Base-by-base conservation (phyloP, 2,329 filamentous ascomycete species). In the Fusarium subglutinans region DNA sequence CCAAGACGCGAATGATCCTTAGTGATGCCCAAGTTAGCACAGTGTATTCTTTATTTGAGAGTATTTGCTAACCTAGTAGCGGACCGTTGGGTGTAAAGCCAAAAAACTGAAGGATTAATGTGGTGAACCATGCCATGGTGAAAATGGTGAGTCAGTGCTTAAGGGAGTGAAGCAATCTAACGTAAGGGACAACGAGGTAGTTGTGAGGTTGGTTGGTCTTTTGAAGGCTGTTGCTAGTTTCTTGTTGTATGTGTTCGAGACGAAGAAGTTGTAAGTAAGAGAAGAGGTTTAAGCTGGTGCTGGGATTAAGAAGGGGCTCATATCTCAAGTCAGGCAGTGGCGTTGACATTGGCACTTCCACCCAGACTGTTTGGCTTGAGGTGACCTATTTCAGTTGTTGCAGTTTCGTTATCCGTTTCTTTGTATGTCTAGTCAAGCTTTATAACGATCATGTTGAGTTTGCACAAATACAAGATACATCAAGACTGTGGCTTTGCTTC, bases 341-440 rank as follows among this genome's bases (percentile, higher is more conserved):
- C 5, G 11, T 50, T n/a, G 10, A 17, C 10, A 33, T 33, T 33
- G 15, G 10, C 28, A 11, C 14, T 30, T 0, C 5, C 8, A 13
- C 15, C 10, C n/a, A 13, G 22, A n/a, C 10, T 50, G 28, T 33
- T 33, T 47, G 22, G 14, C 11, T 33, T 18, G 6, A 30, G 14
- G 14, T 30, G 20, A n/a, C 20, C 3, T 50, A 13, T 5, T 6
- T n/a, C 28, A 50, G 28, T 33, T 18, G 7, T 30, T n/a, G 10
- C 0, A 33, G 22, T 33, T 17, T n/a, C 8, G 5, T 10, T 9
- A 3, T n/a, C 0, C 2, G 28, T 33, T n/a, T 18, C 22, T 48
- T 18, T 50, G 7, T n/a, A 50, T 13, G 15, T 3, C 3, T 50
- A n/a, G 8, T 0, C 28, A 33, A 22, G 47, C 15, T 14, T 3